These are phyloP conservation scores for Ailanthus altissimus DNA, from an alignment of 345 rosid species.

Conservation along the genomic window DNA sequence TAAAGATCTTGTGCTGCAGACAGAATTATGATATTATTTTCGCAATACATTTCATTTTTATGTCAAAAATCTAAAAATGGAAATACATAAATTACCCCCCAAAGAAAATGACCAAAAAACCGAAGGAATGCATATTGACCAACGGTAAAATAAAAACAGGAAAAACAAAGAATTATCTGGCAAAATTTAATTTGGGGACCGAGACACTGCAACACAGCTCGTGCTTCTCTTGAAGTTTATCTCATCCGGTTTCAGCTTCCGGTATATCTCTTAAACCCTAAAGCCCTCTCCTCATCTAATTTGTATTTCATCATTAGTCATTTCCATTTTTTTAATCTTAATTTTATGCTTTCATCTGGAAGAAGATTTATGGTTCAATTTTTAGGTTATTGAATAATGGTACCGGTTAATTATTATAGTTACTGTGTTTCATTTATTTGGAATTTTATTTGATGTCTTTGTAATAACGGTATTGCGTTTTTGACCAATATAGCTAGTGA, in stretches of 20 bases:
- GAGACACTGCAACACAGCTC: neutral
- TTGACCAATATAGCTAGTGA: neutral
- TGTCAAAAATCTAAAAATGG: no score
- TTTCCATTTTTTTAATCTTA: neutral
- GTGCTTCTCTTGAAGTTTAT: neutral
- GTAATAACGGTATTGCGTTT: neutral
- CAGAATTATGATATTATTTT: no score
- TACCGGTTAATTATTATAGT: neutral
- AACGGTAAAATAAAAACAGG: no score
- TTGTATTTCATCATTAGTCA: neutral
- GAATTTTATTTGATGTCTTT: neutral
- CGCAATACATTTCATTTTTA: no score
- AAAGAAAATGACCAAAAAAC: no score
- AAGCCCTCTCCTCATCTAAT: neutral
- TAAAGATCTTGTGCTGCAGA: no score
- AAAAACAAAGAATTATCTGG: no score
- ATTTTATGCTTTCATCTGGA: neutral
- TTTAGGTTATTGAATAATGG: neutral
- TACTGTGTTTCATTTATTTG: neutral
- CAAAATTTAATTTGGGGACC: neutral
- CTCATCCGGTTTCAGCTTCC: neutral
- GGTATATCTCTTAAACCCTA: slow-evolving; percentile 25
- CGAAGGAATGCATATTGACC: no score
- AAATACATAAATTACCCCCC: no score
- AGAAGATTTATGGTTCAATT: neutral